Evolutionary conservation across 768 basidiomycete species (phyloP).

Genomic region (Austroboletus eburneus): DNA sequence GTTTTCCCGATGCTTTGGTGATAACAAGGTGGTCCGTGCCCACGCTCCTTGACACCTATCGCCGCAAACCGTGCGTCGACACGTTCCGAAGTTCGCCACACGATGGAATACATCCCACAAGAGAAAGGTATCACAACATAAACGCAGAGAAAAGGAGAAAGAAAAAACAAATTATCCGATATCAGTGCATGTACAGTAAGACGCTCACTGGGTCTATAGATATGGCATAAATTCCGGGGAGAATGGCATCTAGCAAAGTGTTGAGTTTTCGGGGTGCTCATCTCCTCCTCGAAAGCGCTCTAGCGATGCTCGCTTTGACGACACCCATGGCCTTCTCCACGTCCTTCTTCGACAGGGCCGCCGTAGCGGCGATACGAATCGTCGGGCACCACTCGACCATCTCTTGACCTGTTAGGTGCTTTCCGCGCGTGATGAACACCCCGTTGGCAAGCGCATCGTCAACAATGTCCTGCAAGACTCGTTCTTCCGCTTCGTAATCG

Average conservation of each 20-base stretch:
- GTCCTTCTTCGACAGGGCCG: conserved; percentile 83
- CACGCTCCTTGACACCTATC: too few species aligned
- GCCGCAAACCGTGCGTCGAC: too few species aligned
- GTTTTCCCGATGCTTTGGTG: too few species aligned
- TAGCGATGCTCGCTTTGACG: conserved; percentile 68
- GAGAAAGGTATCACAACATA: too few species aligned
- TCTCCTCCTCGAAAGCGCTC: conserved; percentile 63
- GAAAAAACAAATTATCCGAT: conserved; percentile 15
- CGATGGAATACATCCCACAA: too few species aligned
- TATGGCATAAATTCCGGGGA: conserved; percentile 27
- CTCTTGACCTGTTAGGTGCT: conserved; percentile 82
- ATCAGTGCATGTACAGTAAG: conserved; percentile 12
- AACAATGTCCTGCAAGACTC: conserved; percentile 84
- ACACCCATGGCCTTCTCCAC: conserved; percentile 81
- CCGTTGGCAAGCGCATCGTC: conserved; percentile 81
- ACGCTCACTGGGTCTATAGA: conserved; percentile 26
- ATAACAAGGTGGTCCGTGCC: too few species aligned
- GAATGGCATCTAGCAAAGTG: neutral
- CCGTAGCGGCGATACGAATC: conserved; percentile 76
- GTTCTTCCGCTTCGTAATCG: conserved; percentile 69
- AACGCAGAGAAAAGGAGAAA: too few species aligned
- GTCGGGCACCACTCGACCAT: conserved; percentile 75
- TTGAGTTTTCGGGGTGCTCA: conserved; percentile 29
- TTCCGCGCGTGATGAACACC: conserved; percentile 81
- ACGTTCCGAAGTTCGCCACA: too few species aligned